Base-by-base conservation (phyloP, 2,329 filamentous ascomycete species). In the Delphinella strobiligena region DNA sequence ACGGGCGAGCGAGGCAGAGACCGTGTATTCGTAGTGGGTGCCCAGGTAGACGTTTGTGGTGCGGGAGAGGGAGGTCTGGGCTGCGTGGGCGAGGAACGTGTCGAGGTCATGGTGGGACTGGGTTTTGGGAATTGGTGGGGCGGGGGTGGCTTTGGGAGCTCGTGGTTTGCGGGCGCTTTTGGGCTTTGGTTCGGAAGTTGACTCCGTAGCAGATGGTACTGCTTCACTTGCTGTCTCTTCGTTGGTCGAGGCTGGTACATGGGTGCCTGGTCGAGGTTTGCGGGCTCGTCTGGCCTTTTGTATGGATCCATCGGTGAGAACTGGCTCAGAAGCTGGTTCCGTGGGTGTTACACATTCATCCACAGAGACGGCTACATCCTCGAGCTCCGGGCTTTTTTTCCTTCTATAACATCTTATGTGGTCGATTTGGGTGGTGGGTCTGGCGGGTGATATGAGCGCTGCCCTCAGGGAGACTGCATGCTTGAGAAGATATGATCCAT, bases 21-120 rank as follows among this genome's bases (percentile, higher is more conserved):
- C 72, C 0, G 67, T 75, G 62, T 89, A 89, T 58, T 91, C 84
- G 62, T 83, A 89, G 55, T 73, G 74, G 0, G 82, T 89, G 47
- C 84, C 84, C 31, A 78, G 64, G 54, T 78, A 88, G 33, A 76
- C 68, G 0, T 74, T 76, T 12, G 72, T 75, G 4, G 56, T 61
- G 1, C 63, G 57, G 46, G 74, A 67, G 16, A 86, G 65, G 1
- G 68, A 65, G 0, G 62, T 68, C 36, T 71, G 70, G 15, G 67
- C 55, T 4, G 78, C 78, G 55, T 87, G 78, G 18, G 68, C 62
- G 19, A 82, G 57, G 55, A 86, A 89, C 0, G 77, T 74, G 1
- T 64, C 48, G 3, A 86, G 66, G 51, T 80, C 71, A 47, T 74
- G 62, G 56, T 88, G 83, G 34, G 74, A 58, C 14, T 43, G 37